A percentile compares a stretch with the other conserved stretches of the same genome.
Conservation (phyloP, 2,329 filamentous ascomycete species). For the Colletotrichum lentis region DNA sequence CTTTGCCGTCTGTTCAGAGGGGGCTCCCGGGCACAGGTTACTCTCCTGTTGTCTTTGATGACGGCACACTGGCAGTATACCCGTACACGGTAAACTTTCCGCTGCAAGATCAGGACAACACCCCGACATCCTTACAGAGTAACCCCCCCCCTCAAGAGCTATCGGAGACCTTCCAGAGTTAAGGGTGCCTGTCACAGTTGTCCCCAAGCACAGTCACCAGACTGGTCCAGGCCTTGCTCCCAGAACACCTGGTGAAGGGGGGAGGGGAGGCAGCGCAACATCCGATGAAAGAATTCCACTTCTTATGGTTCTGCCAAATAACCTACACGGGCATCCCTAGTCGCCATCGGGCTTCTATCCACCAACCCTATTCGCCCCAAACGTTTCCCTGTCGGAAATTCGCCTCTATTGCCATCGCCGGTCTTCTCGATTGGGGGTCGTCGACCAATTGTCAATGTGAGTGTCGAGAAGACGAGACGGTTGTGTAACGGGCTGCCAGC, state of each 20-base stretch:
- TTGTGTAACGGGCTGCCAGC: background rate
- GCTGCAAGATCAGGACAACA: background rate
- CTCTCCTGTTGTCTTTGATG: background rate
- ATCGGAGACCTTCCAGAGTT: background rate
- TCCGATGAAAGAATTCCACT: slow-evolving; percentile 21
- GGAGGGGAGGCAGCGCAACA: background rate
- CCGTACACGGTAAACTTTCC: background rate
- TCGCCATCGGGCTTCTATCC: background rate
- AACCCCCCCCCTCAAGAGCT: background rate
- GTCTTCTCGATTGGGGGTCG: background rate
- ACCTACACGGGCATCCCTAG: slow-evolving; percentile 10
- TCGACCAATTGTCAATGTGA: slow-evolving; percentile 28
- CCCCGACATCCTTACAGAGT: background rate
- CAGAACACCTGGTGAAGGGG: background rate
- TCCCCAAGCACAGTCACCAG: background rate
- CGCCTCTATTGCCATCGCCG: slow-evolving; percentile 1
- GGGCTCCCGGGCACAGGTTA: background rate
- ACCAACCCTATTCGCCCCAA: slow-evolving; percentile 30
- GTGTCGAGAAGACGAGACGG: slow-evolving; percentile 20
- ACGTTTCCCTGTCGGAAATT: slow-evolving; percentile 23
- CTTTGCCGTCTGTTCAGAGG: background rate
- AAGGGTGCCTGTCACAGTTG: background rate
- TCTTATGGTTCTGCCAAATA: slow-evolving; percentile 28
- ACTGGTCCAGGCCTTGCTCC: background rate
- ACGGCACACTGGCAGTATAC: background rate